These are phyloP conservation scores for Coniochaeta ligniaria DNA, from an alignment of 2,329 filamentous ascomycete genomes.

Conservation along the genomic window DNA sequence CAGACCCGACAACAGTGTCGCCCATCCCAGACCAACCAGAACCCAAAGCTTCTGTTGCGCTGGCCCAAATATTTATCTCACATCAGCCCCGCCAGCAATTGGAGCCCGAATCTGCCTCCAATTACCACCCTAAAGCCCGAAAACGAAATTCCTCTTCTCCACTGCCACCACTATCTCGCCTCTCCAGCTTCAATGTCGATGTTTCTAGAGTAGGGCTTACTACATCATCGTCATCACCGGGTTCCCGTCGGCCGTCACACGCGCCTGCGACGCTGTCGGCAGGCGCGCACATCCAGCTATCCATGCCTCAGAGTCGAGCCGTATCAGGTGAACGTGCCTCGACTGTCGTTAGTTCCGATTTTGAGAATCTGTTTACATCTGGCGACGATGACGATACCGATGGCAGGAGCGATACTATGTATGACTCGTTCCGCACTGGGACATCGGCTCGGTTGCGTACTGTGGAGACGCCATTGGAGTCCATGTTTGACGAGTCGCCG, in stretches of 20 bases:
- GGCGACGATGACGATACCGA: slow-evolving; percentile 74
- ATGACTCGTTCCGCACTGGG: slow-evolving; percentile 67
- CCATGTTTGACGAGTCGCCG: slow-evolving; percentile 75
- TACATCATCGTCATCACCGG: slow-evolving; percentile 30
- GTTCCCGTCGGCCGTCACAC: slow-evolving; percentile 30
- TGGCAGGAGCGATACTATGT: slow-evolving; percentile 69
- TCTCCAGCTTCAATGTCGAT: slow-evolving; percentile 50
- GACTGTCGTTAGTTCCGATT: slow-evolving; percentile 63
- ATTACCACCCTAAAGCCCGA: slow-evolving; percentile 20
- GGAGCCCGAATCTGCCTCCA: slow-evolving; percentile 14
- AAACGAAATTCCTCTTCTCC: slow-evolving; percentile 47
- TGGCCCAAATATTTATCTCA: slow-evolving; percentile 18
- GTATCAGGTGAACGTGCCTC: slow-evolving; percentile 47
- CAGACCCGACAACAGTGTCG: slow-evolving; percentile 33
- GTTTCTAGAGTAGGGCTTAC: slow-evolving; percentile 33
- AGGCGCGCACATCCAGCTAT: slow-evolving; percentile 13
- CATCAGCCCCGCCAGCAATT: slow-evolving; percentile 18
- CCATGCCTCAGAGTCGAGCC: slow-evolving; percentile 32
- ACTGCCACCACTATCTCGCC: slow-evolving; percentile 43
- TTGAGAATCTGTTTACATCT: slow-evolving; percentile 57
- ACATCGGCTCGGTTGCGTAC: slow-evolving; percentile 60
- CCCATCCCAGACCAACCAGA: background rate
- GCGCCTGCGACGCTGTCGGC: slow-evolving; percentile 32
- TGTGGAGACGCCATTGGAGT: slow-evolving; percentile 66
- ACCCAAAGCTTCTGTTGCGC: background rate